Conservation (phyloP, 2,329 filamentous ascomycete genomes). For the Blastomyces silverae region DNA sequence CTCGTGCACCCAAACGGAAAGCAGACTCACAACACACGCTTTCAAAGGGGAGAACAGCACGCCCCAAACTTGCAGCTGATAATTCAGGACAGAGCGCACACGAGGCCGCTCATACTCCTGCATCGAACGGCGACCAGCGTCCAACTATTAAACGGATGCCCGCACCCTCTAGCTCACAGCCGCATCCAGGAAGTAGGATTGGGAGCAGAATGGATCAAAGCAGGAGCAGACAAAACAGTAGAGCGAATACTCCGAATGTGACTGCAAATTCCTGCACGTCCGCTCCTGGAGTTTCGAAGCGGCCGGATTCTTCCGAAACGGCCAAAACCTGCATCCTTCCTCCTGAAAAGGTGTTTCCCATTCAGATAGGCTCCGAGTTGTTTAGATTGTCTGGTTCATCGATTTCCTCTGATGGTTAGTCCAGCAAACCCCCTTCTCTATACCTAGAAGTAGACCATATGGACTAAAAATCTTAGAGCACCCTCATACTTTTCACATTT, state of each 20-base stretch:
- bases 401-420: conserved; percentile 64
- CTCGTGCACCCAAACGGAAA: background rate
- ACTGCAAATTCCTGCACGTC: background rate
- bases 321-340: conserved; percentile 37
- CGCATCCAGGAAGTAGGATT: background rate
- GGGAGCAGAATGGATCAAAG: background rate
- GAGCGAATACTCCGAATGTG: background rate
- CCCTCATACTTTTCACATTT: conserved; percentile 96
- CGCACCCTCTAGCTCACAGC: background rate
- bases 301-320: background rate
- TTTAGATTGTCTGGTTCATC: conserved; percentile 64
- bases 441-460: conserved; percentile 15
- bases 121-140: background rate
- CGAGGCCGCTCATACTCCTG: background rate
- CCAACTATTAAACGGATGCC: background rate
- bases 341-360: conserved; percentile 58
- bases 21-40: background rate
- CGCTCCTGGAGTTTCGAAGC: background rate
- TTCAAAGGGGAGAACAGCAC: background rate
- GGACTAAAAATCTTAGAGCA: conserved; percentile 57
- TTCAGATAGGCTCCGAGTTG: conserved; percentile 63
- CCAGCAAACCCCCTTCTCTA: background rate
- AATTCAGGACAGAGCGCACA: background rate
- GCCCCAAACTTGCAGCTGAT: background rate
- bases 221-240: background rate